A percentile compares a stretch with the other conserved stretches of the same genome.
Conservation (phyloP, 176 grass and related monocot genomes). For the Carex pumila region DNA sequence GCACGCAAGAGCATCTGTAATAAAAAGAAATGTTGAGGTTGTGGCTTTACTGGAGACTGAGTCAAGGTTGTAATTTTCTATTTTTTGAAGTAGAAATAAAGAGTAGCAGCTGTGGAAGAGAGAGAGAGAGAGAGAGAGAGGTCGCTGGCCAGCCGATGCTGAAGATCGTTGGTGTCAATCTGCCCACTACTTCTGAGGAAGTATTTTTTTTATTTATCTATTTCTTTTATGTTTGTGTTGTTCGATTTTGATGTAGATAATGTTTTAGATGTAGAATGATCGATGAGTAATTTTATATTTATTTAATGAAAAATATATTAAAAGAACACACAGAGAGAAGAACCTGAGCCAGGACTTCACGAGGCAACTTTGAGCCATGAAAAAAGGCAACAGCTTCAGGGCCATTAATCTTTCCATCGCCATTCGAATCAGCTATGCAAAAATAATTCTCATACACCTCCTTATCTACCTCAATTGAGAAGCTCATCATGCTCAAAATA, state of each 20-base stretch:
- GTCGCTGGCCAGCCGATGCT: too few relatives aligned
- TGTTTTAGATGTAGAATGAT: too few relatives aligned
- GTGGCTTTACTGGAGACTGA: not conserved
- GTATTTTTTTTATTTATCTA: too few relatives aligned
- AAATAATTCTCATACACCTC: constrained; percentile 22
- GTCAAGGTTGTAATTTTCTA: not conserved
- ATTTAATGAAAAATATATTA: too few relatives aligned
- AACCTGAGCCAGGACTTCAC: not conserved
- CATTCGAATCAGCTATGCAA: not conserved
- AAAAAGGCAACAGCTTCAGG: constrained; percentile 7
- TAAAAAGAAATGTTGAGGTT: not conserved
- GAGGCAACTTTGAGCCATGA: not conserved
- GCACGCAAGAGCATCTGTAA: not conserved
- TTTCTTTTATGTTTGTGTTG: too few relatives aligned
- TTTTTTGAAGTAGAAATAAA: not conserved
- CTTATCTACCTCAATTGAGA: not conserved
- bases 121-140: too few relatives aligned
- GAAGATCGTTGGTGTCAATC: too few relatives aligned
- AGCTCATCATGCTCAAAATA: not conserved
- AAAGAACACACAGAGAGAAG: not conserved
- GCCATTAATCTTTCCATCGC: not conserved
- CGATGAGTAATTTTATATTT: too few relatives aligned
- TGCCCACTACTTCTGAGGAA: too few relatives aligned
- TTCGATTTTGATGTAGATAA: too few relatives aligned
- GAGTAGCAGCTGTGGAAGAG: not conserved